Percentiles rank a stretch among this genome's conserved stretches.
These are phyloP conservation scores for Zychaea mexicana DNA, from an alignment of 371 early-diverging fungal species.

Conservation along the genomic window DNA sequence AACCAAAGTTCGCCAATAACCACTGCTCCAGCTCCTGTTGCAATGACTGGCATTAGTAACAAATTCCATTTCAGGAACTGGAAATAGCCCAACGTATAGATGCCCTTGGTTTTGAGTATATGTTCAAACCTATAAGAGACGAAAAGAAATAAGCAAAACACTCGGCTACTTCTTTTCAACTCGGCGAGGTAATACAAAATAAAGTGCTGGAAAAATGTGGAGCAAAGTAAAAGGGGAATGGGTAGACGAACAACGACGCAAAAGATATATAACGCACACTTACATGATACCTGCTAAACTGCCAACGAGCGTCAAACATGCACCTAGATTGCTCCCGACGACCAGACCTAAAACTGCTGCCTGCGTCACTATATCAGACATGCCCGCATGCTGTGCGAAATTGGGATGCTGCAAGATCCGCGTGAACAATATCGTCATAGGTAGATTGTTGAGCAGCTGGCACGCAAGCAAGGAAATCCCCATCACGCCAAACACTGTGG, in stretches of 20 bases:
- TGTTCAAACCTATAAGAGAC: conserved; percentile 52
- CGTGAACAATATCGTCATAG: conserved; percentile 82
- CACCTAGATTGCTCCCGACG: conserved; percentile 83
- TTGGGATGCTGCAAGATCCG: conserved; percentile 71
- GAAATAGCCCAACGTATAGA: conserved; percentile 55
- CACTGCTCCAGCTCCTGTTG: conserved; percentile 48
- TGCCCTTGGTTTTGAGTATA: conserved; percentile 61
- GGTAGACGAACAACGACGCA: neutral
- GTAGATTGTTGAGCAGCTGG: conserved; percentile 81
- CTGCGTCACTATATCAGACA: conserved; percentile 43
- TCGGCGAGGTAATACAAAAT: too few species aligned
- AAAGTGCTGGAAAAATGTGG: too few species aligned
- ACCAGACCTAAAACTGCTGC: conserved; percentile 73
- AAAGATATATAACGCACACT: conserved; percentile 4
- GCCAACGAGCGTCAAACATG: conserved; percentile 73
- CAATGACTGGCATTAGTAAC: conserved; percentile 59
- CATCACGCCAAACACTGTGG: conserved; percentile 67
- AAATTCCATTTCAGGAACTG: conserved; percentile 66
- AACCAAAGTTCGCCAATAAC: conserved; percentile 53
- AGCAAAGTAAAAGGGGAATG: too few species aligned
- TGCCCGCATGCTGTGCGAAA: conserved; percentile 41
- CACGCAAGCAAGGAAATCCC: conserved; percentile 69
- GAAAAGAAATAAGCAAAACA: too few species aligned
- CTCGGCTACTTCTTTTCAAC: too few species aligned
- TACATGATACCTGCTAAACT: conserved; percentile 85